Conservation (phyloP, 176 grass and related monocot species). For the Urochloa ruziziensis region DNA sequence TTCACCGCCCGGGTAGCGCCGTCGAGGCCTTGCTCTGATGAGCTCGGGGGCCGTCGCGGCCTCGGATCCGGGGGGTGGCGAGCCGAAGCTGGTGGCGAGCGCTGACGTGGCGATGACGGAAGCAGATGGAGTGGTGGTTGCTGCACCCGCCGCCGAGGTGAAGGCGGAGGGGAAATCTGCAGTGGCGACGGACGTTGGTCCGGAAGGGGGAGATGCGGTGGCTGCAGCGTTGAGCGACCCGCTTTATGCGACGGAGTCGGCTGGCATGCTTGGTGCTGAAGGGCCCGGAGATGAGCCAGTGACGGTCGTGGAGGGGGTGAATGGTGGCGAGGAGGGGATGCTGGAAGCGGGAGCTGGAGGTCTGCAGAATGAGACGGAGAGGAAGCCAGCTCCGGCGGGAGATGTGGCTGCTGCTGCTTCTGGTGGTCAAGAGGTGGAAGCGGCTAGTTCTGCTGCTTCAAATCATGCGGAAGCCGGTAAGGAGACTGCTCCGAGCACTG, state of each 20-base stretch:
- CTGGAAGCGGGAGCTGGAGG: neutral
- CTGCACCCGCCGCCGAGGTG: neutral
- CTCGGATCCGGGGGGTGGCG: slow-evolving; percentile 45
- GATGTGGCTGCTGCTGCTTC: neutral
- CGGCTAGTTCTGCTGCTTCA: too few relatives aligned
- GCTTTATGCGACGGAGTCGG: slow-evolving; percentile 22
- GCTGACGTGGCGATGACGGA: slow-evolving; percentile 32
- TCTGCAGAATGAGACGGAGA: neutral
- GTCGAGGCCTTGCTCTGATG: slow-evolving; percentile 36
- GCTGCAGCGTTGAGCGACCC: neutral
- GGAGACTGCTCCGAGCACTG: neutral
- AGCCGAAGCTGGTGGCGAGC: slow-evolving; percentile 13
- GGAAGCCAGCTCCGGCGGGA: neutral
- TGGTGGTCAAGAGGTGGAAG: neutral
- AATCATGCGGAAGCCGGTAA: slow-evolving; percentile 27
- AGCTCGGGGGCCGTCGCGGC: slow-evolving; percentile 39
- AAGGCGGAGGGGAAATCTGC: slow-evolving; percentile 8
- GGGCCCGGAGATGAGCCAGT: neutral
- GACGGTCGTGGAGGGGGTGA: neutral
- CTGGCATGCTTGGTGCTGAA: slow-evolving; percentile 34
- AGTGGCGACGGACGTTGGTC: neutral
- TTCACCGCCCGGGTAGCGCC: neutral
- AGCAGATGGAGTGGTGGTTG: neutral
- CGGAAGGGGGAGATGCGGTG: neutral
- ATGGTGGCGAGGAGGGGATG: slow-evolving; percentile 1